Percentiles rank a stretch among this genome's conserved stretches.
Conservation (phyloP, 495 filamentous ascomycete genomes). For the Aspergillus sparsus region DNA sequence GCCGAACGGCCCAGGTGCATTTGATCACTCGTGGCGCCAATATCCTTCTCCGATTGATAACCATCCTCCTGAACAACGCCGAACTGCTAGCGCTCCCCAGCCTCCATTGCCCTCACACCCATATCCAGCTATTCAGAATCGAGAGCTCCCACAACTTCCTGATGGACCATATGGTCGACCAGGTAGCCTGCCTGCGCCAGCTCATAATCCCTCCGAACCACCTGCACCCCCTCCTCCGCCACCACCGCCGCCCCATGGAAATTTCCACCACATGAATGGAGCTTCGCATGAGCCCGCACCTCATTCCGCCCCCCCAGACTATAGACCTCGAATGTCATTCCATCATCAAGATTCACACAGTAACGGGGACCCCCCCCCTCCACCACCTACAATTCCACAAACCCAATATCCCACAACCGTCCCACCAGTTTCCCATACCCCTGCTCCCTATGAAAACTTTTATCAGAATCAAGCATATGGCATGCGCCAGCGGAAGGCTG, state of each 20-base stretch:
- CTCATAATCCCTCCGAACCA: conserved; percentile 31
- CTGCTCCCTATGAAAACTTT: conserved; percentile 36
- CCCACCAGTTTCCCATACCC: conserved; percentile 29
- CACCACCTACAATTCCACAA: conserved; percentile 26
- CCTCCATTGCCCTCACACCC: conserved; percentile 32
- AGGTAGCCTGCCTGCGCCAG: conserved; percentile 35
- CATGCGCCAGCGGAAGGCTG: conserved; percentile 44
- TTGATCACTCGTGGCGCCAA: conserved; percentile 40
- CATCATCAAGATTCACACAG: conserved; percentile 31
- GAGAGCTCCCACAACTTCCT: conserved; percentile 45
- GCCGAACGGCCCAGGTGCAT: conserved; percentile 31
- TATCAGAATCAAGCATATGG: conserved; percentile 37
- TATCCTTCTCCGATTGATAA: conserved; percentile 37
- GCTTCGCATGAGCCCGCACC: conserved; percentile 38
- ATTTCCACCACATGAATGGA: conserved; percentile 41
- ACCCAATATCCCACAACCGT: conserved; percentile 36
- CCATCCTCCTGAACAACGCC: conserved; percentile 38
- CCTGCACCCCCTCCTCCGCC: conserved; percentile 17
- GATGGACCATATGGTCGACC: conserved; percentile 43
- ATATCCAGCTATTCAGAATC: conserved; percentile 37
- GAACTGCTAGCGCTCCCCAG: conserved; percentile 34
- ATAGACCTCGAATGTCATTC: conserved; percentile 39
- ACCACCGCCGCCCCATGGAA: conserved; percentile 27
- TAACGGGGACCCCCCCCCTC: conserved; percentile 34
- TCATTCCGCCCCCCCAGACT: conserved; percentile 43